Base-by-base conservation (phyloP, 306 rosid genomes). In the Rosa multiflora region DNA sequence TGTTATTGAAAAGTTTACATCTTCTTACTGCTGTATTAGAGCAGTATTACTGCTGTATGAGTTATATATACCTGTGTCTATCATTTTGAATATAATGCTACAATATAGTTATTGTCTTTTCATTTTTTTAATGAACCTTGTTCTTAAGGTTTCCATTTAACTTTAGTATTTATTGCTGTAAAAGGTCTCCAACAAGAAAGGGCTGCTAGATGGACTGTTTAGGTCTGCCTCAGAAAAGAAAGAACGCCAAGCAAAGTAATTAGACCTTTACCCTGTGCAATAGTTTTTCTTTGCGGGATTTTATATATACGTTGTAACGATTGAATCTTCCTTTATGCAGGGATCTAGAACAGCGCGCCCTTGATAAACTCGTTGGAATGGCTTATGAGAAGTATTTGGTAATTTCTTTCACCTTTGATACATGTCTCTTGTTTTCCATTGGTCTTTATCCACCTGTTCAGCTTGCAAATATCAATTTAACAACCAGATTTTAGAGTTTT, bases 381-480 rank as follows among this genome's bases (percentile, higher is more conserved):
- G 91, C 99, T 81, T 90, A 90, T 78, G 91, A 89, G 83, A 95
- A 93, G 86, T 90, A 95, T 82, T 86, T 73, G 97, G 99, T 95
- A 94, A 83, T 83, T 79, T 78, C n/a, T 76, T 46, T 63, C 53
- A 75, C 46, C 71, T 53, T 15, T 69, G 47, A 81, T 78, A 37
- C 20, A 72, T 79, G 68, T 74, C 43, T 67, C 35, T 85, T 70
- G 35, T 77, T 55, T 77, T 74, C 48, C 59, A 66, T 37, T 70
- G 68, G 47, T 53, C 74, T 47, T 52, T 51, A 71, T 56, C 66
- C 66, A 49, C 73, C 58, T 56, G 29, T 74, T 63, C 56, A 62
- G 61, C 35, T 15, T 18, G 44, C 59, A 26, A 44, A 44, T 44
- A 43, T 59, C 8, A 64, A 35, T 43, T 12, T 43, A 29, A 21